Evolutionary conservation across 768 basidiomycete species (phyloP), one percentile per base, ranked within the genome.

Genomic region (Pleurotus tuoliensis): DNA sequence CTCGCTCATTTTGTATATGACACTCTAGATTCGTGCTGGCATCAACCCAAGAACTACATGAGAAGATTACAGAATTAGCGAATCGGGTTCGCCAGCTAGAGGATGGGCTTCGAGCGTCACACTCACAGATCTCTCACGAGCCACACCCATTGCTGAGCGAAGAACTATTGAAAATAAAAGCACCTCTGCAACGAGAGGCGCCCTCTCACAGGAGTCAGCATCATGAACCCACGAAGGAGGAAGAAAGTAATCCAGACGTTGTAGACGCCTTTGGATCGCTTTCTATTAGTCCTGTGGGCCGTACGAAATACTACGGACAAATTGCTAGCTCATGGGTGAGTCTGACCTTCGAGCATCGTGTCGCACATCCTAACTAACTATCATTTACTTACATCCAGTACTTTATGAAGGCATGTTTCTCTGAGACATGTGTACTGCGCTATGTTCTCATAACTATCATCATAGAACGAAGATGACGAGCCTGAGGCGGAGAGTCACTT

Each of bases 221-320:
- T 24, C 59, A 64, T 41, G 68, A 64, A 20, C 62, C 72, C 9
- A 61, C 77, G 46, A 87, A 87, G 57, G 86, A 88, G 64, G 86
- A 87, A 60, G 85, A 86, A 55, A 72, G 69, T 57, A 79, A 81
- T 55, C 80, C 81, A 6, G 88, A 91, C 62, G 77, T 90, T 45
- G 82, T 90, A 4, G 88, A 90, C 67, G 88, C 90, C 8, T 90
- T 90, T 66, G 90, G 90, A 16, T 87, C 88, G 0, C 71, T 92
- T n/a, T 83, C 85, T 9, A 87, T 92, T 61, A 86, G 77, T 47
- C 71, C 86, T 18, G 82, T 85, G 1, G 90, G 90, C 5, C 81
- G 84, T 45, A 81, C 88, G 20, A 90, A 87, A 64, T 91, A 88
- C 64, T 90, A 80, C 61, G 88, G 89, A 9, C 84, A 85, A 30